phyloP scores from a whole-genome alignment of 2,329 filamentous ascomycete genomes.

The Cryphonectria naterciae region DNA sequence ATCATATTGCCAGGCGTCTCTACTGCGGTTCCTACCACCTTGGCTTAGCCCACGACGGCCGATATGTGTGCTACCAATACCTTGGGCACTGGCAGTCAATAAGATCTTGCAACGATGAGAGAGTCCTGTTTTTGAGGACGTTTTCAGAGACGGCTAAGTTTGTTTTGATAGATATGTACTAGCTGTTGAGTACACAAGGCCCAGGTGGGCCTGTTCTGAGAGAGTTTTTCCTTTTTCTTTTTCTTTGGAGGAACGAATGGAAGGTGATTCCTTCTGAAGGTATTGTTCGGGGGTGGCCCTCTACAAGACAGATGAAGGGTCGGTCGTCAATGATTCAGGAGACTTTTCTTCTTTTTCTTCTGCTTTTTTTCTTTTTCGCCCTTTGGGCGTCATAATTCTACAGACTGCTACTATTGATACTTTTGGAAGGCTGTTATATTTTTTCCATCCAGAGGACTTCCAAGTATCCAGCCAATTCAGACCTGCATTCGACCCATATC shows the following conservation, averaged over 20 bases:
- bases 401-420: not conserved
- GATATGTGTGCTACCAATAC: not conserved
- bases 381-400: not conserved
- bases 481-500: not conserved
- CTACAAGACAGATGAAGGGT: not conserved
- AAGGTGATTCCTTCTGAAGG: not conserved
- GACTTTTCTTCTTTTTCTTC: not conserved
- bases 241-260: not conserved
- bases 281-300: not conserved
- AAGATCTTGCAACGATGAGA: slow-evolving; percentile 4
- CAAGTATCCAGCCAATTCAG: not conserved
- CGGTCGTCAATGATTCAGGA: not conserved
- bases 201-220: slow-evolving; percentile 42
- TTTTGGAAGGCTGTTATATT: not conserved
- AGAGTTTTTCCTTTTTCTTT: slow-evolving; percentile 31
- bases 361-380: too few species aligned
- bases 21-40: not conserved
- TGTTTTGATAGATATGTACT: slow-evolving; percentile 42
- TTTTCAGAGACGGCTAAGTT: not conserved
- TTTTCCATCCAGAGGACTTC: not conserved
- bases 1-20: not conserved
- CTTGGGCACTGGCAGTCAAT: not conserved
- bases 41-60: not conserved
- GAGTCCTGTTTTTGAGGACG: slow-evolving; percentile 3
- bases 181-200: slow-evolving; percentile 44